Conservation (phyloP, 805 yeast genomes). For the Maudiozyma pseudohumilis region DNA sequence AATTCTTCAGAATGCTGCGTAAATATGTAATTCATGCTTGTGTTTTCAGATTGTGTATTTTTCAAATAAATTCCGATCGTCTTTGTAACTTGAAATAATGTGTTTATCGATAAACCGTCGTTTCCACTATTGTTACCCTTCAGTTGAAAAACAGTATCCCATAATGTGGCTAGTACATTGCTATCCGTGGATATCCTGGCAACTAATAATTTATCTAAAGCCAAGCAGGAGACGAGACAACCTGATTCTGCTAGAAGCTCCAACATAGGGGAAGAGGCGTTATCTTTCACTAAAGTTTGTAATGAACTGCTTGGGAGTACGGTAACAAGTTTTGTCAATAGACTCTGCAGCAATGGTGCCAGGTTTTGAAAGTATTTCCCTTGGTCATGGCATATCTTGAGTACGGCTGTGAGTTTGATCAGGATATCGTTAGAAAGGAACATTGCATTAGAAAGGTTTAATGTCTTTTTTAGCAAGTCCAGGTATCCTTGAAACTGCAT, state of each 20-base stretch:
- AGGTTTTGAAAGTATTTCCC: constrained; percentile 19
- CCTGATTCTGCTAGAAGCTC: constrained; percentile 13
- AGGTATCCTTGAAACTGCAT: constrained; percentile 27
- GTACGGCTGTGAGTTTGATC: constrained; percentile 6
- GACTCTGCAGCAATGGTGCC: constrained; percentile 13
- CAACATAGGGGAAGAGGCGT: constrained; percentile 5
- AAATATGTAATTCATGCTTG: constrained; percentile 8
- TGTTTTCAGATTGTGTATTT: constrained; percentile 5
- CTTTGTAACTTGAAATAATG: constrained; percentile 24
- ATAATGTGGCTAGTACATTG: constrained; percentile 9
- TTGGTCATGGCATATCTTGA: constrained; percentile 21
- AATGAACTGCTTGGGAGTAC: constrained; percentile 21
- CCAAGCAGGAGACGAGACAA: constrained; percentile 18
- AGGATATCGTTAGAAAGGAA: constrained; percentile 11
- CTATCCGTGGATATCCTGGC: constrained; percentile 6
- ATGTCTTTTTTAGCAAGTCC: constrained; percentile 20
- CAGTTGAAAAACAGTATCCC: constrained; percentile 19
- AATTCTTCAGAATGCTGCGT: constrained; percentile 7
- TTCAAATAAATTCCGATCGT: constrained; percentile 24
- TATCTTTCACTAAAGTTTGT: constrained; percentile 3
- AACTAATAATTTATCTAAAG: constrained; percentile 21
- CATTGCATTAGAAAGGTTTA: constrained; percentile 18
- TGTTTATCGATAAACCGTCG: constrained; percentile 12
- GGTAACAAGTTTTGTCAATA: constrained; percentile 22
- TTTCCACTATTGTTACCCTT: constrained; percentile 6